Conservation (phyloP, 305 asterid species). For the Fraxinus floribunda region DNA sequence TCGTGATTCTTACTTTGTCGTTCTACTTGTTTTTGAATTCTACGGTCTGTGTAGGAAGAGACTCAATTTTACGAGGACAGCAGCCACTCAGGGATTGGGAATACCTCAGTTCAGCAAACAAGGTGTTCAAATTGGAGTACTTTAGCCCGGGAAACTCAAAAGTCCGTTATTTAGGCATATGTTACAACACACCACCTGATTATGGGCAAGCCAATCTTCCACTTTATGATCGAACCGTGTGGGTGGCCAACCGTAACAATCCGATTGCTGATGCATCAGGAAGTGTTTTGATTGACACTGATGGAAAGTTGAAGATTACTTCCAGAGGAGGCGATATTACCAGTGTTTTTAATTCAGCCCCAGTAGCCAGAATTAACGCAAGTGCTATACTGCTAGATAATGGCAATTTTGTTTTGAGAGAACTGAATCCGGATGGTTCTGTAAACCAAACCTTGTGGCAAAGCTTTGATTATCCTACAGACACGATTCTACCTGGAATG, state of each 20-base stretch:
- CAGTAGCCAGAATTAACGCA: not conserved
- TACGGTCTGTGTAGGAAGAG: not conserved
- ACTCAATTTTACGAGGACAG: not conserved
- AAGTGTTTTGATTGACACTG: conserved; percentile 14
- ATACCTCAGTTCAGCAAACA: conserved; percentile 15
- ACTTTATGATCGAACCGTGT: conserved; percentile 13
- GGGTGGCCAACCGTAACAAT: conserved; percentile 27
- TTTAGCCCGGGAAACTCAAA: conserved; percentile 22
- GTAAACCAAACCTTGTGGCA: conserved; percentile 22
- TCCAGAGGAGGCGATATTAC: not conserved
- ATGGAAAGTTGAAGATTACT: conserved; percentile 22
- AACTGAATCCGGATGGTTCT: conserved; percentile 16
- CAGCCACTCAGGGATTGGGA: not conserved
- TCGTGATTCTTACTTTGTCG: not conserved
- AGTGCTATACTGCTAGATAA: conserved; percentile 24
- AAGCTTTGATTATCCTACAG: conserved; percentile 28
- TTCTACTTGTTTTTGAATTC: not conserved
- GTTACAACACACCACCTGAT: conserved; percentile 16
- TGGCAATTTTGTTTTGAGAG: conserved; percentile 24
- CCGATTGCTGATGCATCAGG: conserved; percentile 14
- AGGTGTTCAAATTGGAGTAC: conserved; percentile 20
- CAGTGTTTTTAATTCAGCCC: conserved; percentile 14
- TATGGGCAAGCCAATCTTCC: not conserved
- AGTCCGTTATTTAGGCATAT: conserved; percentile 24
- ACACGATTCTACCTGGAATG: conserved; percentile 27